phyloP scores from a whole-genome alignment of 164 flowering plant genomes.

The Macadamia integrifolia region DNA sequence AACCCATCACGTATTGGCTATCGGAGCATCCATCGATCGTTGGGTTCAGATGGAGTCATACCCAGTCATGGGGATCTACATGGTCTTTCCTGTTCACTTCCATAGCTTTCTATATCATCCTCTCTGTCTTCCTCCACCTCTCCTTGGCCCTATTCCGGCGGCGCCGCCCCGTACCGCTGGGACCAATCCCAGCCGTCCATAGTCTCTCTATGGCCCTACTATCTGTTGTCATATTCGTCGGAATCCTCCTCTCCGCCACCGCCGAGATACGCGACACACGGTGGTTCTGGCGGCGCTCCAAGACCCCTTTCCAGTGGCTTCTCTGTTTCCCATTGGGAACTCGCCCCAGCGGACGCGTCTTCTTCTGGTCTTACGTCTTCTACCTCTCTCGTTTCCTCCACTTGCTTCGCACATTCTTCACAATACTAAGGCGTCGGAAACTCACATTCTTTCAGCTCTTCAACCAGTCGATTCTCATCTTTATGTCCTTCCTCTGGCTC shows the following conservation, averaged over 20 bases:
- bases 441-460: too few relatives aligned
- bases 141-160: slow-evolving; percentile 19
- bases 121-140: slow-evolving; percentile 42
- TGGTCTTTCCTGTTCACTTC: slow-evolving; percentile 76
- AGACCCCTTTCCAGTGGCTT: slow-evolving; percentile 75
- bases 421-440: too few relatives aligned
- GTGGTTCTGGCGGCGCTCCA: slow-evolving; percentile 67
- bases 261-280: slow-evolving; percentile 83
- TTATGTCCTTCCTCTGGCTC: slow-evolving; percentile 74
- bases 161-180: slow-evolving; percentile 37
- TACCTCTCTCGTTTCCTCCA: too few relatives aligned
- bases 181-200: slow-evolving; percentile 67
- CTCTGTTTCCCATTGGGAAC: slow-evolving; percentile 89
- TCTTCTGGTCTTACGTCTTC: too few relatives aligned
- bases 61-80: slow-evolving; percentile 67
- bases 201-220: slow-evolving; percentile 51
- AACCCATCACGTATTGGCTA: slow-evolving; percentile 35
- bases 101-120: slow-evolving; percentile 39
- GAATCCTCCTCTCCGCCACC: slow-evolving; percentile 53
- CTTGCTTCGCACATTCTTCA: too few relatives aligned
- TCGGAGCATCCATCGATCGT: slow-evolving; percentile 73
- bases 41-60: slow-evolving; percentile 66
- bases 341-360: slow-evolving; percentile 15
- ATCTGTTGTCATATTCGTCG: slow-evolving; percentile 55
- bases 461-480: slow-evolving; percentile 27